Evolutionary conservation across 768 basidiomycete genomes (phyloP), one percentile per base, ranked within the genome.

Genomic region (Hygrocybe coccinea): DNA sequence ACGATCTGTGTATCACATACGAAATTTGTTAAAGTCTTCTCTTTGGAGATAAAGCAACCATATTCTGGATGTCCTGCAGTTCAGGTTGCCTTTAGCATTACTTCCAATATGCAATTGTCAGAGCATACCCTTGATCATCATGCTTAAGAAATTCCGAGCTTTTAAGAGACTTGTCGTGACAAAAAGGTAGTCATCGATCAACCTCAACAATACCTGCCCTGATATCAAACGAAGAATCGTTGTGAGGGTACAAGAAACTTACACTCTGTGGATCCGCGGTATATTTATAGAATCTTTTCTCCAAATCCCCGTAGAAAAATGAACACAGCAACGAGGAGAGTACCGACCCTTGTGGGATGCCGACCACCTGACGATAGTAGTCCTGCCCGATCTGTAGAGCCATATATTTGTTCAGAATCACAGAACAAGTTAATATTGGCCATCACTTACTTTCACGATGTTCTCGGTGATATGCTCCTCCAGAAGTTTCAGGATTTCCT

Each of bases 271-370:
- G 69, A 50, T 86, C 81, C 3, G 79, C 65, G 2, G 78, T 79
- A 59, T 88, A 84, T 37, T 71, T 68, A 25, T 76, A 72, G 41
- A 81, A 76, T 6, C 64, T 73, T 29, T 72, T 79, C 69, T 98
- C 97, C 57, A 99, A 76, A 64, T 95, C 87, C 5, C 92, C 95
- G 61, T 97, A 99, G 67, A 91, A 97, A 70, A 95, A 90, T 1
- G 89, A 88, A 67, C 97, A 99, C 1, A 99, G 73, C n/a, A 98
- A 65, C 0, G 89, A 81, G 6, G 94, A 97, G n/a, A 98, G 72
- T n/a, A 94, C 84, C 2, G 95, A 97, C 19, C 97, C 97, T 69
- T 99, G 97, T 1, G 97, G 95, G 21, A 99, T 99, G 2, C 97
- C 97, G 25, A 91, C 81, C n/a, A 79, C 81, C 69, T 99, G 97